Evolutionary conservation across 2,329 filamentous ascomycete genomes (phyloP), one percentile per base, ranked within the genome.

Genomic region (Fusarium transvaalense): DNA sequence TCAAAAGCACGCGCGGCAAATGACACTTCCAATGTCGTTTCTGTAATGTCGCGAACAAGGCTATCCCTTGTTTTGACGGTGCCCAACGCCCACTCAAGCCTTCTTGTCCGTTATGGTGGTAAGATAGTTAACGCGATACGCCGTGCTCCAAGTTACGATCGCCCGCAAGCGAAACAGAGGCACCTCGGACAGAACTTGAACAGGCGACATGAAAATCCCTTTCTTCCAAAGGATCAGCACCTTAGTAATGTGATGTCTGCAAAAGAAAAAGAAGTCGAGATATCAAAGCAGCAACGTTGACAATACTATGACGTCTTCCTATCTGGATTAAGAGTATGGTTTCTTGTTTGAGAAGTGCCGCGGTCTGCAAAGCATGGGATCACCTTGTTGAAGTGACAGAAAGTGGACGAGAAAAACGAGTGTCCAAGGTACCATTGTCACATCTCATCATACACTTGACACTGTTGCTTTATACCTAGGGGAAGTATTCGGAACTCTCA

Each of bases 41-140:
- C 37, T 70, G 71, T 64, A 62, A 61, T 65, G 56, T 57, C 48
- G 39, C 37, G 39, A 72, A 72, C 72, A 74, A 74, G 72, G 72
- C 72, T 74, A 63, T 71, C 67, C 72, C 72, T 70, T 74, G 72
- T 61, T 66, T 57, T 53, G 57, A 66, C 62, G 72, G 72, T 74
- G 72, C 72, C 72, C 71, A 74, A 74, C 56, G 53, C 34, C 52
- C 60, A 57, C 63, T 56, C 56, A 56, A 58, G 50, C 57, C 55
- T 65, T 62, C 52, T 62, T 59, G 58, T 53, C 51, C 47, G 56
- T 51, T 66, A 37, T 31, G 51, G 68, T 64, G 48, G 63, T 64
- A 43, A 60, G 60, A 66, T 70, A 61, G 64, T 55, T 51, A 66
- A 61, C 60, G 61, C 60, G 65, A 50, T 54, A 57, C 48, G 48